Base-by-base conservation (phyloP, 2,329 filamentous ascomycete species). In the Curvularia hawaiiensis region DNA sequence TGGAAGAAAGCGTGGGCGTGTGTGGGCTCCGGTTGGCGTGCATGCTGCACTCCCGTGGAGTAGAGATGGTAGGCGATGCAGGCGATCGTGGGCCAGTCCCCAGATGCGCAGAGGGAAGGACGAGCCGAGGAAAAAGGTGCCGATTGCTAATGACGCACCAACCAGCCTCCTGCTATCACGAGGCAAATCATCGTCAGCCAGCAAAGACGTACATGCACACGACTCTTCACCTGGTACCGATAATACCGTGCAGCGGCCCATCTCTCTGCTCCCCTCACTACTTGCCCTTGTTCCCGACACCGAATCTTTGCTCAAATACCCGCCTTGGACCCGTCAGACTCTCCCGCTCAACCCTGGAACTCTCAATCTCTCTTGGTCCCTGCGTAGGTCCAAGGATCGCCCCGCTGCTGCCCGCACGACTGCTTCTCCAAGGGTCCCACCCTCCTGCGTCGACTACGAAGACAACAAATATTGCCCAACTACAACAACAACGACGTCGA, bases 361-460 rank as follows among this genome's bases (percentile, higher is more conserved):
- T 46, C 40, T 33, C 46, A 28, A 61, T 64, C 58, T 59, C 56
- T 52, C 61, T 58, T 56, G 45, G 52, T 52, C 56, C 56, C 56
- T 58, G 56, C 62, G 46, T 52, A 64, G 65, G 5, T 35, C 31
- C 58, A 56, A 64, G 52, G 45, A 43, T 54, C 47, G 50, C 58
- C 63, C 61, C 61, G 49, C 56, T 52, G 38, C 51, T 45, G 45
- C 55, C 43, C 49, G 49, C 51, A 56, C 39, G 33, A n/a, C 47
- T 38, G 40, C 45, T 48, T 53, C 60, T 54, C 56, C 44, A 58
- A 62, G 56, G 54, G 48, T 75, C 97, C 92, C 63, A 92, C 92
- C 78, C 97, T 49, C 46, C 49, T 31, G 31, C 26, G 26, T 28
- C 97, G 92, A 76, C 97, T 97, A 35, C 39, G 4, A 41, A 18